These are phyloP conservation scores for Dillenia turbinata DNA, from an alignment of 164 flowering plant genomes.

Conservation along the genomic window DNA sequence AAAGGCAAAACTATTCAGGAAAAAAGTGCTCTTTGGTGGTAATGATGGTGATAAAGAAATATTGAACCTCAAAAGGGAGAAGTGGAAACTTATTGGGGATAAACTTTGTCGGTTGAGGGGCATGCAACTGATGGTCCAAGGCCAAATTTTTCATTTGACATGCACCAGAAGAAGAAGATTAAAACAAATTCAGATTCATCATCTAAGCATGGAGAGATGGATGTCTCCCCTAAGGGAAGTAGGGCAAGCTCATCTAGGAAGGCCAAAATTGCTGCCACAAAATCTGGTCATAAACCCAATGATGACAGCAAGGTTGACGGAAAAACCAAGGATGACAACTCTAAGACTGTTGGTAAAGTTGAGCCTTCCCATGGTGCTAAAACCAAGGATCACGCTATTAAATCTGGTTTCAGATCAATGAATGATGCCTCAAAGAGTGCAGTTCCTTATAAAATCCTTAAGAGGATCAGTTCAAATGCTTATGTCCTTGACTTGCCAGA, in stretches of 20 bases:
- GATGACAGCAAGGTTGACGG: conserved; percentile 7
- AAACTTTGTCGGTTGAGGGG: no score
- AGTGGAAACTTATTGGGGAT: no score
- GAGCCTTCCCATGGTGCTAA: not conserved
- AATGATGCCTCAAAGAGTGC: conserved; percentile 18
- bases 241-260: conserved; percentile 49
- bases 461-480: no score
- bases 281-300: conserved; percentile 26
- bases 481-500: no score
- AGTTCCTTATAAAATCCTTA: no score
- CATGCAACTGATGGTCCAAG: no score
- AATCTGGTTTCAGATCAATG: conserved; percentile 18
- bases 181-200: conserved; percentile 28
- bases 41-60: no score
- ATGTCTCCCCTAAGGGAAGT: conserved; percentile 34
- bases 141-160: not conserved
- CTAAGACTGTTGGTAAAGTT: no score
- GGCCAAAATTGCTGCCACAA: conserved; percentile 35
- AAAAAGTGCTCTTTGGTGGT: no score
- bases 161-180: conserved; percentile 43
- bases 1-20: no score
- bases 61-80: no score
- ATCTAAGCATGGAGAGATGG: conserved; percentile 33
- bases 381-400: conserved; percentile 5
- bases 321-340: no score